These are phyloP conservation scores for Monilinia laxa DNA, from an alignment of 2,329 filamentous ascomycete species.

Conservation along the genomic window DNA sequence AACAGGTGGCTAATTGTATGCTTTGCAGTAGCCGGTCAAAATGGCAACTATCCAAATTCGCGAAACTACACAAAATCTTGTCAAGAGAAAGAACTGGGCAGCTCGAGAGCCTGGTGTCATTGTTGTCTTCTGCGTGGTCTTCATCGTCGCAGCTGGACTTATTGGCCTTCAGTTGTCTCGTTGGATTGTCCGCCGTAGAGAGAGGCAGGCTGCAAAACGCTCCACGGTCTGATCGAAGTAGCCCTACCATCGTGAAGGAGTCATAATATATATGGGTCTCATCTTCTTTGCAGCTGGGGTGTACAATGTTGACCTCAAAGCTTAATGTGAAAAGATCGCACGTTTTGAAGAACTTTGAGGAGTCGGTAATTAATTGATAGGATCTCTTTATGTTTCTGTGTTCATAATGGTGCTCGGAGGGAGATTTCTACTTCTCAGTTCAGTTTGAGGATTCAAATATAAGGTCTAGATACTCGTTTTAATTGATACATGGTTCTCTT, in stretches of 20 bases:
- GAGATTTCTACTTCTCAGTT: background rate
- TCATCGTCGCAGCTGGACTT: slow-evolving; percentile 53
- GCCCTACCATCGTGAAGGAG: background rate
- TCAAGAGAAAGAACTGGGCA: slow-evolving; percentile 59
- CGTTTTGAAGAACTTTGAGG: background rate
- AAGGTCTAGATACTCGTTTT: background rate
- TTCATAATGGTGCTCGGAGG: background rate
- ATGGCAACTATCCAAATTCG: slow-evolving; percentile 30
- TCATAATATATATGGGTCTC: background rate
- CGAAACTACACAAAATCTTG: slow-evolving; percentile 43
- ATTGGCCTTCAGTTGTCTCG: slow-evolving; percentile 51
- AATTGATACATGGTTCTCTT: background rate
- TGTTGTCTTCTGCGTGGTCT: slow-evolving; percentile 61
- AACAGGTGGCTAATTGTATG: slow-evolving; percentile 1
- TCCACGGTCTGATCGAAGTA: slow-evolving; percentile 11
- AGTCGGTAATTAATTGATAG: background rate
- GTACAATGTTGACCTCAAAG: background rate
- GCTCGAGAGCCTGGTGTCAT: slow-evolving; percentile 57
- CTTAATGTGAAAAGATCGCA: background rate
- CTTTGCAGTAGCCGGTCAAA: slow-evolving; percentile 21
- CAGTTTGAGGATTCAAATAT: background rate
- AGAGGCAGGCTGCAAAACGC: background rate
- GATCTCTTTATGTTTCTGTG: background rate
- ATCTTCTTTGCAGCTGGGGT: background rate
- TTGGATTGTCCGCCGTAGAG: slow-evolving; percentile 41